Conservation (phyloP, 2,329 filamentous ascomycete species). For the Trichophaea hybrida region DNA sequence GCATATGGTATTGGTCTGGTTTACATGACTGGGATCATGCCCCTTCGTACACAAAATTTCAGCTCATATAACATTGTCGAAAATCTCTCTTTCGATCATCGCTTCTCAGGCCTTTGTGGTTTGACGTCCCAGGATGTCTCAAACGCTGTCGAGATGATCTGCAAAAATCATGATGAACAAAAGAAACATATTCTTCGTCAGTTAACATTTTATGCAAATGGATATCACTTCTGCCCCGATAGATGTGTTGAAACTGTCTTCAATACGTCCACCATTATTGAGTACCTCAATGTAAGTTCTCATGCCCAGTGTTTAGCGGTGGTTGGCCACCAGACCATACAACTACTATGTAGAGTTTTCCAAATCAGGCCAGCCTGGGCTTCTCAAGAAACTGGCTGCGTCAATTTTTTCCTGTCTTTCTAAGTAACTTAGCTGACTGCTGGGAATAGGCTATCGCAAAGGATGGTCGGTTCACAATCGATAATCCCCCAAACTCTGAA, state of each 20-base stretch:
- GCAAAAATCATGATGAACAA: not conserved
- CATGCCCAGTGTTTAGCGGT: too few relatives aligned
- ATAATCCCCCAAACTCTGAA: too few relatives aligned
- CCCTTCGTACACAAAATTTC: not conserved
- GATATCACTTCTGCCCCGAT: constrained; percentile 1
- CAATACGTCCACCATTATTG: not conserved
- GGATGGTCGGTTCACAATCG: too few relatives aligned
- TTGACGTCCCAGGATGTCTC: not conserved
- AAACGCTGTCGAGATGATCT: not conserved
- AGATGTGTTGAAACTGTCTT: not conserved
- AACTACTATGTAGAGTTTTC: too few relatives aligned
- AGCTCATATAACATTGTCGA: not conserved
- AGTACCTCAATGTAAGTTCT: constrained; percentile 5
- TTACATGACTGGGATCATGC: constrained; percentile 6
- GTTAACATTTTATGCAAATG: not conserved
- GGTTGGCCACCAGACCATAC: too few relatives aligned
- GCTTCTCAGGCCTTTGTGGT: constrained; percentile 3
- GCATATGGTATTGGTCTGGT: constrained; percentile 1
- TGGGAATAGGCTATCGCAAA: too few relatives aligned
- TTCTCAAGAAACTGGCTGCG: too few relatives aligned
- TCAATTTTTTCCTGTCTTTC: too few relatives aligned
- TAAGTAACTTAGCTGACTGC: too few relatives aligned
- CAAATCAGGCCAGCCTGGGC: too few relatives aligned
- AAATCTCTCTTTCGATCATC: not conserved
- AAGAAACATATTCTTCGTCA: not conserved